Evolutionary conservation across 2,329 filamentous ascomycete genomes (phyloP), one percentile per base, ranked within the genome.

Genomic region (Dactylellina leptospora): DNA sequence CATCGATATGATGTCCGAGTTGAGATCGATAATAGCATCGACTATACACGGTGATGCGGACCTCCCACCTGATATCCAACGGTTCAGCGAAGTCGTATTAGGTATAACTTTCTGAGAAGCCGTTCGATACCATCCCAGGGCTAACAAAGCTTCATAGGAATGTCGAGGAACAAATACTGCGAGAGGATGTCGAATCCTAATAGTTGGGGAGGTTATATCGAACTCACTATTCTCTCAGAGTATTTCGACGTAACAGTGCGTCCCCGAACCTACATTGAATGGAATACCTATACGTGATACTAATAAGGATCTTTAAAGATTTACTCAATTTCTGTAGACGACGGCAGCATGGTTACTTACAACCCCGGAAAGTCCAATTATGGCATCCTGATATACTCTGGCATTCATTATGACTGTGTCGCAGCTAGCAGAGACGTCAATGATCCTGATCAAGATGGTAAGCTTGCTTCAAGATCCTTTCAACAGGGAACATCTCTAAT

Each of bases 381-480:
- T 85, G 91, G 91, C 77, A 87, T 96, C 23, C 82, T 97, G 22
- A 88, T 96, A 0, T 97, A 96, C 80, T 93, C 90, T 0, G 92
- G 92, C 1, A 95, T 97, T 54, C 93, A 97, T 79, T 97, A 97
- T 80, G 93, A 97, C 80, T 89, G 91, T 4, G 88, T 97, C 16
- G 86, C 85, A 38, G 87, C 83, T 20, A 75, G 85, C 83, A 74
- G 84, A 80, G 75, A 86, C 85, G 2, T 83, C 83, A 75, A 83
- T 82, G 45, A 83, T 5, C 86, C 91, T 0, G 90, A 95, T 23
- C 86, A 88, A 74, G 93, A 97, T 78, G 85, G 88, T 72, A 55
- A 9, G 47, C 40, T n/a, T n/a, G n/a, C n/a, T n/a, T n/a, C n/a
- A n/a, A n/a, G n/a, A n/a, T n/a, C n/a, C n/a, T n/a, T n/a, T n/a